Base-by-base conservation (phyloP, 2,329 filamentous ascomycete genomes). In the Aureobasidium sp. region DNA sequence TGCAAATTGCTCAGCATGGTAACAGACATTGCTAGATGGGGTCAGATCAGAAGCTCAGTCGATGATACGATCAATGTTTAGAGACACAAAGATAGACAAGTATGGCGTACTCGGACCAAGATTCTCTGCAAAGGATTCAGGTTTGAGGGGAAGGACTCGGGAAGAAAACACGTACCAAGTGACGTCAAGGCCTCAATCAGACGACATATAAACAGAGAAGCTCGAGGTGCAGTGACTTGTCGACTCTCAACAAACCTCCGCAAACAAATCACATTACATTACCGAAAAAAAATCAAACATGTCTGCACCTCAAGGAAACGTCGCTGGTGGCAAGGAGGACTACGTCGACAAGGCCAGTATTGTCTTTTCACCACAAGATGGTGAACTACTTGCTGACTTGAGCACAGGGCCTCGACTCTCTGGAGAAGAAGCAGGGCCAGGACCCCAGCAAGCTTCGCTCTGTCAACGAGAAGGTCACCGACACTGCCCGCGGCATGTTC, bases 391-490 rank as follows among this genome's bases (percentile, higher is more conserved):
- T 37, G 30, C 48, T 50, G n/a, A 56, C 42, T 14, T 8, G 4
- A 16, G 2, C n/a, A 24, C 24, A 40, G 53, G 59, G 56, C n/a
- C 24, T 59, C 29, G 57, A 60, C 40, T 32, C 55, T 32, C 30
- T 57, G 25, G 56, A 60, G 56, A 47, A 53, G 50, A 56, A 55
- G 47, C 32, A 47, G 22, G 59, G 59, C 19, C 50, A 57, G 54
- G 60, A 65, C 50, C 58, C 63, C 19, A 54, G 38, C 41, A 63
- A 64, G 57, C 58, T 61, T 40, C 55, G 63, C 32, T 53, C 51
- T 14, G 59, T 59, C 40, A 66, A 66, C 57, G 64, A 66, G 60
- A 66, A 65, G 61, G 57, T 66, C 53, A 64, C 63, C 51, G 64
- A 66, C 45, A 64, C 61, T 53, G 56, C 59, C 14, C 59, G 64